A percentile compares a stretch with the other conserved stretches of the same genome.
Conservation (phyloP, 805 yeast genomes). For the Starmerella roubikii region DNA sequence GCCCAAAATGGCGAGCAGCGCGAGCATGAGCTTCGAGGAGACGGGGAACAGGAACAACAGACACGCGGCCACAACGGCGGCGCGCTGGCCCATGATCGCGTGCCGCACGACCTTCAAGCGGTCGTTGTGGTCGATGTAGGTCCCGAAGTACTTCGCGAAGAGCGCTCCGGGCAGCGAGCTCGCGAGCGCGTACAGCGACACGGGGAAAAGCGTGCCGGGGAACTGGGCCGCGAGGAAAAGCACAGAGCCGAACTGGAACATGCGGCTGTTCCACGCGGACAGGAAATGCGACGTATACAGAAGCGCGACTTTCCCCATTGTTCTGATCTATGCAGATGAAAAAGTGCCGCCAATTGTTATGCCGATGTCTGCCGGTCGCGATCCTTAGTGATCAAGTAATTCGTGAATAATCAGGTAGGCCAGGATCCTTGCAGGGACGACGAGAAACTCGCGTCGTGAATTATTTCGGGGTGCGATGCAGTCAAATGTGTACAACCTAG, state of each 20-base stretch:
- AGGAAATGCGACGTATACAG: conserved; percentile 27
- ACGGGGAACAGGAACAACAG: conserved; percentile 18
- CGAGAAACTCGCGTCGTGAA: no score
- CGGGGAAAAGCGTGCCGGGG: conserved; percentile 27
- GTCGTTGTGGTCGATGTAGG: conserved; percentile 23
- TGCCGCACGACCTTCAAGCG: conserved; percentile 26
- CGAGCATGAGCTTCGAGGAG: conserved; percentile 5
- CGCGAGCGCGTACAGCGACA: conserved; percentile 28
- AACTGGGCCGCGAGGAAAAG: conserved; percentile 27
- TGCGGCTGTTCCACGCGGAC: conserved; percentile 31
- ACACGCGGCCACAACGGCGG: conserved; percentile 24
- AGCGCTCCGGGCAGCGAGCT: conserved; percentile 19
- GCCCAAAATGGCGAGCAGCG: conserved; percentile 24
- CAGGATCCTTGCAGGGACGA: no score
- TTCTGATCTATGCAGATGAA: no score
- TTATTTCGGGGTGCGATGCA: no score
- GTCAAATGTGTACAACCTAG: no score
- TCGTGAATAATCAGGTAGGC: no score
- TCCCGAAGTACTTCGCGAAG: conserved; percentile 21
- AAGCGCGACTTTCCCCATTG: conserved; percentile 2
- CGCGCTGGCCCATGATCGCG: conserved; percentile 26
- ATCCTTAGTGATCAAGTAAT: no score
- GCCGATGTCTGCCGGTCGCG: no score
- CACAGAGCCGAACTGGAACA: conserved; percentile 31
- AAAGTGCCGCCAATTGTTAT: no score